A percentile compares a stretch with the other conserved stretches of the same genome.
phyloP scores from a whole-genome alignment of 2,329 filamentous ascomycete species.

The Fusarium sp. region DNA sequence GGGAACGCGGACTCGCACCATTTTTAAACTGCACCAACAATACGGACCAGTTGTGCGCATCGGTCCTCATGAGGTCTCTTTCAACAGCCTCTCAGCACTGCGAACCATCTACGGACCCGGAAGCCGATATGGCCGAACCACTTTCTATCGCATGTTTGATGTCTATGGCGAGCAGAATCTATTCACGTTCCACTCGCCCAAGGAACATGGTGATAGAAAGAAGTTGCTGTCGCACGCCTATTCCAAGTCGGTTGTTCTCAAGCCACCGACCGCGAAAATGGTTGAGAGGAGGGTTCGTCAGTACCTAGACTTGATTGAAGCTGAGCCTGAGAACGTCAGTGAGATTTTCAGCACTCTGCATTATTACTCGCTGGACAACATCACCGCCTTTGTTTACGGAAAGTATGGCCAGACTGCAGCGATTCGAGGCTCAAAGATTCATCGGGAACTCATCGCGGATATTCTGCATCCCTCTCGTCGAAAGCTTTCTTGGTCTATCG shows the following conservation, averaged over 20 bases:
- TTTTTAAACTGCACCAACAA: constrained; percentile 55
- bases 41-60: constrained; percentile 61
- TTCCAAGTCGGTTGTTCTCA: constrained; percentile 58
- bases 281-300: constrained; percentile 31
- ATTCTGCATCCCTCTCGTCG: constrained; percentile 33
- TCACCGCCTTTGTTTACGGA: constrained; percentile 28
- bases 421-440: constrained; percentile 11
- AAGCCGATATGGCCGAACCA: constrained; percentile 59
- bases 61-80: constrained; percentile 58
- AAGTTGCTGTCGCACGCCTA: constrained; percentile 64
- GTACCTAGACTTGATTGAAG: constrained; percentile 21
- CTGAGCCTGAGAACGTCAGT: constrained; percentile 16
- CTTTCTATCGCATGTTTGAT: constrained; percentile 67
- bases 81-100: constrained; percentile 55
- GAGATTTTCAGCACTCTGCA: constrained; percentile 34
- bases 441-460: constrained; percentile 21
- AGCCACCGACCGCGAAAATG: constrained; percentile 12
- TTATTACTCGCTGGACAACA: constrained; percentile 33
- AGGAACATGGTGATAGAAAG: constrained; percentile 60
- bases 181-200: constrained; percentile 59
- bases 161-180: constrained; percentile 62
- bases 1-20: constrained; percentile 54
- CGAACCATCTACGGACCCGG: constrained; percentile 66
- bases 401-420: constrained; percentile 29
- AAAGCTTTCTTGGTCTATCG: constrained; percentile 27